Evolutionary conservation across 23 red algal species (phyloP).

Genomic region (Pyropia haitanensis): DNA sequence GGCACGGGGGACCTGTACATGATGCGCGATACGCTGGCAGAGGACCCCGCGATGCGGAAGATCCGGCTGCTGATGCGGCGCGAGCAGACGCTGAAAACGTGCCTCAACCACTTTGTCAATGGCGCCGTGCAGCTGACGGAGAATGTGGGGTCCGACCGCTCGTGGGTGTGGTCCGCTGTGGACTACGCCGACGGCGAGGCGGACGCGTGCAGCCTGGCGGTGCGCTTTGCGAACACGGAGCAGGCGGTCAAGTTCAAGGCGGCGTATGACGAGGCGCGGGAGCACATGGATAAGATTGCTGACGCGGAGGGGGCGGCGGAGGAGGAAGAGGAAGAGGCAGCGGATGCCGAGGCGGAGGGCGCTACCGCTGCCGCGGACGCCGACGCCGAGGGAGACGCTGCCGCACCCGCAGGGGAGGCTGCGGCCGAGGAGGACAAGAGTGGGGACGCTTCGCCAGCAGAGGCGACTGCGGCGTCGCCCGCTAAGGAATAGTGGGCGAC

Average conservation of each 20-base stretch:
- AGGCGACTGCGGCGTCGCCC: too few species aligned
- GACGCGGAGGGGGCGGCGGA: conserved; percentile 12
- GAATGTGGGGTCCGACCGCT: conserved; percentile 91
- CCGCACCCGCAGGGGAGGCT: too few species aligned
- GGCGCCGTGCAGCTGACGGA: conserved; percentile 72
- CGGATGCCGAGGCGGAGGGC: conserved; percentile 1
- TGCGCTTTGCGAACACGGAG: conserved; percentile 84
- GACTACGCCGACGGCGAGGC: conserved; percentile 96
- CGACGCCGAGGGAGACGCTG: too few species aligned
- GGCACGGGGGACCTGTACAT: conserved; percentile 87
- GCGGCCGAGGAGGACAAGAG: too few species aligned
- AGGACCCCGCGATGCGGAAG: conserved; percentile 29
- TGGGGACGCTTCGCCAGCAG: too few species aligned
- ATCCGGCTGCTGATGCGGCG: conserved; percentile 95
- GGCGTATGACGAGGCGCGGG: conserved; percentile 42
- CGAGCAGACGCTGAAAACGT: conserved; percentile 97
- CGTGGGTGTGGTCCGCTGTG: conserved; percentile 91
- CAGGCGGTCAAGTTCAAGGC: conserved; percentile 70
- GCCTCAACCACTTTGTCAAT: conserved; percentile 89
- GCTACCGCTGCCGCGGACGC: too few species aligned
- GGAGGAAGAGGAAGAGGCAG: neutral
- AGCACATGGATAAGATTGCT: conserved; percentile 28
- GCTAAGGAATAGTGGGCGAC: too few species aligned
- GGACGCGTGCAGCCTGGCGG: conserved; percentile 75
- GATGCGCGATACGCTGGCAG: conserved; percentile 45